Conservation (phyloP, 768 basidiomycete species). For the Calvatia gigantea region DNA sequence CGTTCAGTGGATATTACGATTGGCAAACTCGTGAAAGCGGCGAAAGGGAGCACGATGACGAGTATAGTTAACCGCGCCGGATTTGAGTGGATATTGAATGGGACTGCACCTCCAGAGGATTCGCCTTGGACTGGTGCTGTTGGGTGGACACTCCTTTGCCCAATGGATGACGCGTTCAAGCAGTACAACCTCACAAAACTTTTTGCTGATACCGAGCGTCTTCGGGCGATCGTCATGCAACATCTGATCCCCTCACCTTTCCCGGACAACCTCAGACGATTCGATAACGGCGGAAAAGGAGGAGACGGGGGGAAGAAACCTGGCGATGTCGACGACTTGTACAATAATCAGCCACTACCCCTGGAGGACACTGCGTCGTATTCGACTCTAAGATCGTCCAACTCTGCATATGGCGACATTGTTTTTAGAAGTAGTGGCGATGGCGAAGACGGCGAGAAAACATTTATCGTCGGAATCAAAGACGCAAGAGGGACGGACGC, state of each 20-base stretch:
- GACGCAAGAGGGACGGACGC: slow-evolving; percentile 66
- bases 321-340: slow-evolving; percentile 29
- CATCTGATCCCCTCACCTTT: slow-evolving; percentile 62
- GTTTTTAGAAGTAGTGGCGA: slow-evolving; percentile 54
- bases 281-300: neutral
- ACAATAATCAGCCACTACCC: slow-evolving; percentile 70
- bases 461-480: slow-evolving; percentile 70
- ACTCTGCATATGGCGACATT: slow-evolving; percentile 75
- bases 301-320: neutral
- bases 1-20: slow-evolving; percentile 82
- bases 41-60: slow-evolving; percentile 85
- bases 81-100: slow-evolving; percentile 88
- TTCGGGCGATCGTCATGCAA: slow-evolving; percentile 66
- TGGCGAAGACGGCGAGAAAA: slow-evolving; percentile 35
- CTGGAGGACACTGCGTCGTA: slow-evolving; percentile 69
- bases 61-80: slow-evolving; percentile 81
- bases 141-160: slow-evolving; percentile 89
- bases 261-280: slow-evolving; percentile 20
- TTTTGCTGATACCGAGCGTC: slow-evolving; percentile 48
- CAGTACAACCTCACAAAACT: slow-evolving; percentile 75
- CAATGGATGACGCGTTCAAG: slow-evolving; percentile 91
- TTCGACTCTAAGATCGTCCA: slow-evolving; percentile 67
- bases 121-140: slow-evolving; percentile 51
- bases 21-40: slow-evolving; percentile 88
- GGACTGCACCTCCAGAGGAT: slow-evolving; percentile 70